Conservation (phyloP, 2,329 filamentous ascomycete species). For the Pestalotiopsis sp. region DNA sequence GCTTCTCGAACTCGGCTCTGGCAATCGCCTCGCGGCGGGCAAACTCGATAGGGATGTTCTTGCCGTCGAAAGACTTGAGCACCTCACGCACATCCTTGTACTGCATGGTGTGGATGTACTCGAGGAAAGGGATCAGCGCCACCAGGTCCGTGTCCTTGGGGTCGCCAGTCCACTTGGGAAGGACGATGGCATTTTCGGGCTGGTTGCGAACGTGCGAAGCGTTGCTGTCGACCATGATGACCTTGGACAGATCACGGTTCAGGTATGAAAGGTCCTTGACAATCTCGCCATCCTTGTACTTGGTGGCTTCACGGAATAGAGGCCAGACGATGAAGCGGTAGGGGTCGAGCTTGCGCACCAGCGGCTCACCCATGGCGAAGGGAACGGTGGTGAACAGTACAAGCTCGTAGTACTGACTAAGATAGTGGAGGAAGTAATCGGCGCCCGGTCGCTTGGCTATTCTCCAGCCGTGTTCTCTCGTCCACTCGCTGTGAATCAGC, state of each 20-base stretch:
- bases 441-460: constrained; percentile 91
- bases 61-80: constrained; percentile 84
- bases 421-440: constrained; percentile 95
- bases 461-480: constrained; percentile 90
- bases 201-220: constrained; percentile 80
- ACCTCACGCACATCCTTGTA: constrained; percentile 84
- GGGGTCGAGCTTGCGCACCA: constrained; percentile 91
- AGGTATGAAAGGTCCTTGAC: constrained; percentile 99
- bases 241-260: constrained; percentile 93
- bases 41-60: constrained; percentile 87
- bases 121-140: constrained; percentile 89
- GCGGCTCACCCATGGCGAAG: constrained; percentile 78
- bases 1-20: constrained; percentile 80
- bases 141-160: constrained; percentile 83
- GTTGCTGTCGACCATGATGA: constrained; percentile 91
- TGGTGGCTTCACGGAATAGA: constrained; percentile 92
- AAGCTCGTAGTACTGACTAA: constrained; percentile 97
- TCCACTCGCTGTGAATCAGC: constrained; percentile 93
- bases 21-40: constrained; percentile 83
- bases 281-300: constrained; percentile 93
- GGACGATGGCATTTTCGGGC: constrained; percentile 92
- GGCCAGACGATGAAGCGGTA: constrained; percentile 96
- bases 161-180: constrained; percentile 88
- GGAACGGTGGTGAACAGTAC: constrained; percentile 93
- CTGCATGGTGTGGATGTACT: constrained; percentile 95